A percentile compares a stretch with the other conserved stretches of the same genome.
Evolutionary conservation across 345 rosid species (phyloP).

Genomic region (Limnanthes douglasii): DNA sequence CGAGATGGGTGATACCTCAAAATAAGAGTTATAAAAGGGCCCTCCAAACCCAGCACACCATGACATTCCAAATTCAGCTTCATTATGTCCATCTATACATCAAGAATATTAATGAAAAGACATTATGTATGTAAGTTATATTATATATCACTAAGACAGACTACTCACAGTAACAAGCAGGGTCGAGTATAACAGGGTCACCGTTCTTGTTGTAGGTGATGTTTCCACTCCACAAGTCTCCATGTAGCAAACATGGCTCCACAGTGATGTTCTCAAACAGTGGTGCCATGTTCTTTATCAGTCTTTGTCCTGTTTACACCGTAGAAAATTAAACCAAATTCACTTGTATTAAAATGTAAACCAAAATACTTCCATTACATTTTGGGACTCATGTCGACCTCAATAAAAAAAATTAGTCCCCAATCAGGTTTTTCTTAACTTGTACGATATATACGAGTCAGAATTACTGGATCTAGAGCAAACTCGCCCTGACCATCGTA

Average conservation of each 20-base stretch:
- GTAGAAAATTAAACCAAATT: too few relatives aligned
- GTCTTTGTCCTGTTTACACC: slow-evolving; percentile 38
- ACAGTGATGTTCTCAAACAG: slow-evolving; percentile 46
- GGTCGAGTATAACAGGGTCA: slow-evolving; percentile 86
- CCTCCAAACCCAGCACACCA: slow-evolving; percentile 93
- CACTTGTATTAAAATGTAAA: background rate
- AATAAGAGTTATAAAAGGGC: slow-evolving; percentile 67
- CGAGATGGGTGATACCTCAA: slow-evolving; percentile 32
- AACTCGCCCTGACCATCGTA: too few relatives aligned
- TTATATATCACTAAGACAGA: background rate
- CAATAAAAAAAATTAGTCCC: too few relatives aligned
- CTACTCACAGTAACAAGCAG: slow-evolving; percentile 87
- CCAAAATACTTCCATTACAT: too few relatives aligned
- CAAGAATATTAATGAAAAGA: background rate
- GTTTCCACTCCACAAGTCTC: slow-evolving; percentile 97
- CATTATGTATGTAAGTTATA: background rate
- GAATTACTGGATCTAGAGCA: too few relatives aligned
- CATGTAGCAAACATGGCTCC: slow-evolving; percentile 90
- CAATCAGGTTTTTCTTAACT: too few relatives aligned
- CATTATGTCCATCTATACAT: slow-evolving; percentile 75
- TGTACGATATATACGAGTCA: too few relatives aligned
- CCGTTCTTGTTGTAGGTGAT: slow-evolving; percentile 63
- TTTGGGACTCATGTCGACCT: too few relatives aligned
- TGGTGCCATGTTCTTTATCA: slow-evolving; percentile 59
- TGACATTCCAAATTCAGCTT: slow-evolving; percentile 96